Conservation (phyloP, 148 eudicot genomes). For the Mesembryanthemum crystallinum region DNA sequence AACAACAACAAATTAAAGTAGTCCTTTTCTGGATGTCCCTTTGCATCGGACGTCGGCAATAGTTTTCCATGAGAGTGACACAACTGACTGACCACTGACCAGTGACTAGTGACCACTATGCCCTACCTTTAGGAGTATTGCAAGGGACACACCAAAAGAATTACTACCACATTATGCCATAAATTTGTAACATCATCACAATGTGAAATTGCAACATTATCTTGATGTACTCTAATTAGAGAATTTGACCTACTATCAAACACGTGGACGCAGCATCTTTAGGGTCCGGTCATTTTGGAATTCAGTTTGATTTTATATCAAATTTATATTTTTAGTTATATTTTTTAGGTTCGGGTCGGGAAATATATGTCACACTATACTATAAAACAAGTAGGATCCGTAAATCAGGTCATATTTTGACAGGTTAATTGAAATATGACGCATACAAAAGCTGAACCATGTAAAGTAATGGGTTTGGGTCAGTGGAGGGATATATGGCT, state of each 20-base stretch:
- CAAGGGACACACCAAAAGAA: slow-evolving; percentile 1
- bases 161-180: too few species aligned
- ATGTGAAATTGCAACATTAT: background rate
- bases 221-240: background rate
- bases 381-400: too few species aligned
- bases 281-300: too few species aligned
- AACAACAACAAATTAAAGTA: background rate
- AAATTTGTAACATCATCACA: background rate
- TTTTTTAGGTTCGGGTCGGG: too few species aligned
- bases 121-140: background rate
- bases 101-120: background rate
- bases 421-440: background rate
- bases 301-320: too few species aligned
- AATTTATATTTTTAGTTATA: too few species aligned
- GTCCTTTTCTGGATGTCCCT: background rate
- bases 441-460: background rate
- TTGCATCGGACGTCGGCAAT: background rate
- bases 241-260: too few species aligned
- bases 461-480: background rate
- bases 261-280: too few species aligned
- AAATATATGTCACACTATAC: too few species aligned
- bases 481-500: background rate
- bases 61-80: slow-evolving; percentile 10
- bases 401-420: too few species aligned
- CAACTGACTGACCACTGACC: background rate